Percentiles rank a stretch among this genome's conserved stretches.
These are phyloP conservation scores for Helicocarpus griseus DNA, from an alignment of 2,329 filamentous ascomycete genomes.

Conservation along the genomic window DNA sequence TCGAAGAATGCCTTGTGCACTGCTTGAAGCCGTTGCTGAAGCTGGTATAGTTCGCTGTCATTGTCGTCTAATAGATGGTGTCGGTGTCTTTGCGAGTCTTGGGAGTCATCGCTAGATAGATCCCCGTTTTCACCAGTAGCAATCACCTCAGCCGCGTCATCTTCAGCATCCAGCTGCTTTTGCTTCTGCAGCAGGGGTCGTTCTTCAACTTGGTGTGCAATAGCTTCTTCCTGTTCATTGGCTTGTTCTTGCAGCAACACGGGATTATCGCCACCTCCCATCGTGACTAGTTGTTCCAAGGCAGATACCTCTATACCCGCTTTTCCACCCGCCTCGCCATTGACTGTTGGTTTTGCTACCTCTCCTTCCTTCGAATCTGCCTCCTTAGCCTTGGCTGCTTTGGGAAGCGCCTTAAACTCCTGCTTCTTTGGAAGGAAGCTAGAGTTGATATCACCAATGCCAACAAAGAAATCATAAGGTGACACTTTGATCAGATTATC, in stretches of 20 bases:
- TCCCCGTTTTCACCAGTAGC: constrained; percentile 37
- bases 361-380: constrained; percentile 3
- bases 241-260: constrained; percentile 63
- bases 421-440: constrained; percentile 80
- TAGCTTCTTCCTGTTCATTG: constrained; percentile 74
- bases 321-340: constrained; percentile 19
- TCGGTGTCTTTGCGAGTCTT: constrained; percentile 35
- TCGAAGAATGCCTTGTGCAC: constrained; percentile 76
- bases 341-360: constrained; percentile 20
- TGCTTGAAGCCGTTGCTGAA: constrained; percentile 64
- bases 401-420: constrained; percentile 39
- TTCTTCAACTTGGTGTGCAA: constrained; percentile 82
- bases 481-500: constrained; percentile 89
- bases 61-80: constrained; percentile 82
- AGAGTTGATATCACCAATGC: constrained; percentile 97
- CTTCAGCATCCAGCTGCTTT: constrained; percentile 78
- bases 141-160: constrained; percentile 50
- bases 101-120: constrained; percentile 29
- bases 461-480: constrained; percentile 95
- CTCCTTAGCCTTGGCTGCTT: constrained; percentile 18
- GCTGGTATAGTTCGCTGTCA: constrained; percentile 67
- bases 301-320: constrained; percentile 41
- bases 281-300: constrained; percentile 65
- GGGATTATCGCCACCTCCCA: constrained; percentile 62
- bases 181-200: constrained; percentile 87